Base-by-base conservation (phyloP, 345 rosid genomes). In the Corchorus capsularis region DNA sequence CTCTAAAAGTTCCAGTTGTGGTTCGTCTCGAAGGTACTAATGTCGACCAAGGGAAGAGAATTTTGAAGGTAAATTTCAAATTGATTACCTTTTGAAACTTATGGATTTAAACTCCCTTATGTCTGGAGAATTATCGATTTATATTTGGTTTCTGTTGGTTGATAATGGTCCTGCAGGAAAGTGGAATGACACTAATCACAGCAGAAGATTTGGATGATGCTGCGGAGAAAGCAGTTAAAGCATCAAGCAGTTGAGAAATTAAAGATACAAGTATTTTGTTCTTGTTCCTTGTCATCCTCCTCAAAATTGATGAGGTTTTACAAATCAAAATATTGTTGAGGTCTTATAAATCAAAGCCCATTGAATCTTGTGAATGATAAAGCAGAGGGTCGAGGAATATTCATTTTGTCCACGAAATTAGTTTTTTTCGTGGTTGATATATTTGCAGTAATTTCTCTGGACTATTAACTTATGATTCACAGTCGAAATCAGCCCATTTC, bases 191-290 rank as follows among this genome's bases (percentile, higher is more conserved):
- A 6, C 88, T 96, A 63, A 84, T 96, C 65, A 92, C 98, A 0
- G 99, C 99, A 7, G 98, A 94, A 78, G 97, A 94, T 83, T 85
- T 96, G 81, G 99, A 96, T 69, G 98, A 94, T 82, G 99, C 99
- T 15, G 99, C 99, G 0, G 97, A 96, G 76, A 96, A 94, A 87
- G 98, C 97, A 10, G 98, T 94, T 37, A 90, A 91, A 85, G 88
- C 96, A 19, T 39, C 83, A 62, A 53, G 86, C 55, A 75, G 77
- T 67, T 89, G 75, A 82, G 75, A 53, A 73, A 54, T 63, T 68
- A 55, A 37, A 62, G 46, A 71, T 47, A 46, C n/a, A 27, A 16
- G 59, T 34, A 13, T 43, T 9, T 52, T 47, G 34, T 27, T 68
- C 55, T 7, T 49, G 15, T 66, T 72, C 65, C 49, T 67, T 5